These are phyloP conservation scores for Penicillium bovifimosum DNA, from an alignment of 495 filamentous ascomycete species.

Conservation along the genomic window DNA sequence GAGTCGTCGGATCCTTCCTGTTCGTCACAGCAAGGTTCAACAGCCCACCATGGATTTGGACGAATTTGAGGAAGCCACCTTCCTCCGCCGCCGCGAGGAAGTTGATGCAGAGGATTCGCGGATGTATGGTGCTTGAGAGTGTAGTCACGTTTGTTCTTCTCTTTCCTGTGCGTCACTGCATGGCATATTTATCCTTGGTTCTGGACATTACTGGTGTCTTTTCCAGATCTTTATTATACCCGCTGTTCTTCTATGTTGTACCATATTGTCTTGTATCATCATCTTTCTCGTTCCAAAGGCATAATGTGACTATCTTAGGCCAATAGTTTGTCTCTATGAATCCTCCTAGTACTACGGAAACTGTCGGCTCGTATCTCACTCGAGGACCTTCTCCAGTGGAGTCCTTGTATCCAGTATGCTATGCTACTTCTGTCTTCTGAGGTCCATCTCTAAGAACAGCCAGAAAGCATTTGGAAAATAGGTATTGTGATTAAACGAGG, in stretches of 20 bases:
- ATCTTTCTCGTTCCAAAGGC: slow-evolving; percentile 1
- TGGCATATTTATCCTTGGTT: slow-evolving; percentile 2
- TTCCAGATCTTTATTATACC: slow-evolving; percentile 10
- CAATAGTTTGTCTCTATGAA: background rate
- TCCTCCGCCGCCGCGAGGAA: slow-evolving; percentile 39
- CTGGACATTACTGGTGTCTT: background rate
- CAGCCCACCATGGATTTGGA: slow-evolving; percentile 29
- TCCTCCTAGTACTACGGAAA: background rate
- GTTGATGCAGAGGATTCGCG: slow-evolving; percentile 34
- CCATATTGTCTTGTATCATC: slow-evolving; percentile 9
- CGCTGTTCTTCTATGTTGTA: slow-evolving; percentile 7
- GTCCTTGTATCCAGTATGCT: no score
- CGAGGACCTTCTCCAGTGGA: background rate
- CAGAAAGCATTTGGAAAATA: no score
- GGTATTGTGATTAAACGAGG: no score
- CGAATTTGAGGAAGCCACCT: slow-evolving; percentile 43
- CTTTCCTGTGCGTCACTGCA: slow-evolving; percentile 1
- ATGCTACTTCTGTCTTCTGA: no score
- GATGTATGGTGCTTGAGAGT: slow-evolving; percentile 23
- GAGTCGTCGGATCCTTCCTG: slow-evolving; percentile 27
- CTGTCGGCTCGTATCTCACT: background rate
- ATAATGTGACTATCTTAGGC: background rate
- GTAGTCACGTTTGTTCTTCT: background rate
- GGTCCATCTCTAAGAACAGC: no score
- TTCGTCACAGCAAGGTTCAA: slow-evolving; percentile 6